Evolutionary conservation across 2,329 filamentous ascomycete species (phyloP).

Genomic region (Gremmenia infestans): DNA sequence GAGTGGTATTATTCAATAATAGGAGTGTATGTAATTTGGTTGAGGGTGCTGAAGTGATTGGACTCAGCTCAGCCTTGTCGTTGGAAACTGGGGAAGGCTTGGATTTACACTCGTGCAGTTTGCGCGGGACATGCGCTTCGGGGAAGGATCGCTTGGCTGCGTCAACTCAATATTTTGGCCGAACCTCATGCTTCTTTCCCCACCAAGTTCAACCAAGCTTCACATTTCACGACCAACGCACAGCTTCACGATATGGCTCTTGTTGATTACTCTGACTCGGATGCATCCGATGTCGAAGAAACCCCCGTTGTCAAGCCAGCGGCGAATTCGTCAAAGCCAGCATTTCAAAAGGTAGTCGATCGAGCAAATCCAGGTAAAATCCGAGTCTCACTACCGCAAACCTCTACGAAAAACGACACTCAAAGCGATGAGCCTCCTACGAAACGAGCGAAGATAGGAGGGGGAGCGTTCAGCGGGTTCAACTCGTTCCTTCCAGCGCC

Average conservation of each 20-base stretch:
- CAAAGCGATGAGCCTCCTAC: constrained; percentile 54
- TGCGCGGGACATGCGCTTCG: not conserved
- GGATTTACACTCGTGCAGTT: not conserved
- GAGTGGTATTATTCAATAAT: not conserved
- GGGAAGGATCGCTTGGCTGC: not conserved
- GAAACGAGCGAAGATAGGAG: constrained; percentile 62
- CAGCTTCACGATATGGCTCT: constrained; percentile 47
- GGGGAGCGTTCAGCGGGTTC: constrained; percentile 71
- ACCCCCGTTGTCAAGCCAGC: constrained; percentile 31
- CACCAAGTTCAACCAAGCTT: too few species aligned
- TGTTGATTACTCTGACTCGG: constrained; percentile 68
- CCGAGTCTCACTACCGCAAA: constrained; percentile 66
- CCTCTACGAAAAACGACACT: constrained; percentile 34
- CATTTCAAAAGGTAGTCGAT: constrained; percentile 77
- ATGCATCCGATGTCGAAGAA: constrained; percentile 51
- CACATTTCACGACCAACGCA: not conserved
- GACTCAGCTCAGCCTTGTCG: constrained; percentile 12
- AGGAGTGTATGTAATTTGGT: not conserved
- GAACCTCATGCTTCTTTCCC: constrained; percentile 5
- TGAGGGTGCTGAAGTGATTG: not conserved
- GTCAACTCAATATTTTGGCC: not conserved
- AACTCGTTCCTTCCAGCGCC: constrained; percentile 83
- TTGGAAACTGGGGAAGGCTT: constrained; percentile 5
- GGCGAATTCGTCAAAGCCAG: constrained; percentile 45
- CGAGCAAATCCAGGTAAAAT: constrained; percentile 79